Percentiles rank a stretch among this genome's conserved stretches.
Conservation (phyloP, 2,329 filamentous ascomycete species). For the Paramyrothecium sp. region DNA sequence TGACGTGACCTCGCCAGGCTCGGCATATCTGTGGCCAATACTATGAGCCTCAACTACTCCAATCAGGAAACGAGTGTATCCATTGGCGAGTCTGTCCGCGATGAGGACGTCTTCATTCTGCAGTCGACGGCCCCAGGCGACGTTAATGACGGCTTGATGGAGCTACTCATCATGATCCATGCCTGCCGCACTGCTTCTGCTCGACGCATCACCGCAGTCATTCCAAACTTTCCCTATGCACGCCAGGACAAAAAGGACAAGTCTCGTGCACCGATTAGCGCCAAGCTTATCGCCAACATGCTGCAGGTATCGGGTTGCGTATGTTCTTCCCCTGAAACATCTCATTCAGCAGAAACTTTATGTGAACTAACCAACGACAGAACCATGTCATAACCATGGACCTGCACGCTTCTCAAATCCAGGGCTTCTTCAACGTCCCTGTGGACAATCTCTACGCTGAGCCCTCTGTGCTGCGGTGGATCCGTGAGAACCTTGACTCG, state of each 20-base stretch:
- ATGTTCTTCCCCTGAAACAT: conserved; percentile 12
- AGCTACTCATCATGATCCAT: conserved; percentile 97
- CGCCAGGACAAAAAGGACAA: conserved; percentile 96
- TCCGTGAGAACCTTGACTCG: conserved; percentile 78
- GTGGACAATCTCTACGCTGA: conserved; percentile 86
- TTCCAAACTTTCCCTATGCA: conserved; percentile 95
- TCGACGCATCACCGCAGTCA: conserved; percentile 88
- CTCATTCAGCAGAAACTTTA: neutral
- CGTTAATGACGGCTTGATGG: conserved; percentile 98
- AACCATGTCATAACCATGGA: conserved; percentile 86
- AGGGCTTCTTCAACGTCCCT: conserved; percentile 88
- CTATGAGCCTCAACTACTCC: conserved; percentile 79
- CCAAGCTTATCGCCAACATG: conserved; percentile 97
- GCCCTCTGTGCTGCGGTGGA: conserved; percentile 88
- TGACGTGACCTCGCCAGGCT: conserved; percentile 46
- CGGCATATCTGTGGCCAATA: conserved; percentile 75
- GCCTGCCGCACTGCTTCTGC: conserved; percentile 72
- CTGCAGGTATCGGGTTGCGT: conserved; percentile 85
- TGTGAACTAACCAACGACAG: conserved; percentile 13
- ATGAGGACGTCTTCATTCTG: conserved; percentile 97
- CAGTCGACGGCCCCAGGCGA: conserved; percentile 94
- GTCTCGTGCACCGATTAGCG: conserved; percentile 92
- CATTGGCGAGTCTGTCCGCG: conserved; percentile 91
- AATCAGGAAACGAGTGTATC: conserved; percentile 89
- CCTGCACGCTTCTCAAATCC: conserved; percentile 88